Evolutionary conservation across 78 protist species (phyloP), one percentile per base, ranked within the genome.

Genomic region (Isochrysis galbana): DNA sequence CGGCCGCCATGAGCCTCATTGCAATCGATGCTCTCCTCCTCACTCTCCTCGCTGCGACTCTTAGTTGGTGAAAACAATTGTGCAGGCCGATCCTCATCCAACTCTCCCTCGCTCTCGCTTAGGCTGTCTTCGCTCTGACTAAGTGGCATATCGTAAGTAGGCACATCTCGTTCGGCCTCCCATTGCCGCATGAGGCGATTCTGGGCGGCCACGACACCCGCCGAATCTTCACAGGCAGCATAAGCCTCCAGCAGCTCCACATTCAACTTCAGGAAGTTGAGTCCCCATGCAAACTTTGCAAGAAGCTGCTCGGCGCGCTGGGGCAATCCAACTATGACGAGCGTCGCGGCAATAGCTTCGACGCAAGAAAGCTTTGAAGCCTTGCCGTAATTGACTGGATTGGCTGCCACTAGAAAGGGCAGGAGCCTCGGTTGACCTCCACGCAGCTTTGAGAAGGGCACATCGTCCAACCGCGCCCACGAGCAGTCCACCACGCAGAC

Each of bases 381-480:
- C 47, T 69, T 89, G n/a, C 99, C 99, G 90, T 97, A 98, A 90
- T 98, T 98, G 29, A 98, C 98, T 26, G 99, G 98, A 51, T 98
- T 98, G 23, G 99, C 99, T 0, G 99, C 99, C n/a, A 98, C 95
- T 2, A 98, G 82, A 80, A 94, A 98, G 7, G 99, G 99, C 90
- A 98, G 47, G 70, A 97, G 88, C 61, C 97, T 92, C 67, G 90
- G 95, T 44, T 92, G 96, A 21, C 96, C 96, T 39, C 95, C 95
- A 23, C 92, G 67, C 95, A 97, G 74, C 61, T 92, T 91, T 19
- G 22, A 44, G 61, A 95, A 96, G 11, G 98, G 98, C 47, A 96
- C 95, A 11, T 94, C 83, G 36, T 96, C 98, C 23, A 98, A 88
- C 54, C 82, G 91, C 48, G 95, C 96, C 99, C 99, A 98, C 22